These are phyloP conservation scores for Rhizopogon roseolus DNA, from an alignment of 768 basidiomycete genomes.

Conservation along the genomic window DNA sequence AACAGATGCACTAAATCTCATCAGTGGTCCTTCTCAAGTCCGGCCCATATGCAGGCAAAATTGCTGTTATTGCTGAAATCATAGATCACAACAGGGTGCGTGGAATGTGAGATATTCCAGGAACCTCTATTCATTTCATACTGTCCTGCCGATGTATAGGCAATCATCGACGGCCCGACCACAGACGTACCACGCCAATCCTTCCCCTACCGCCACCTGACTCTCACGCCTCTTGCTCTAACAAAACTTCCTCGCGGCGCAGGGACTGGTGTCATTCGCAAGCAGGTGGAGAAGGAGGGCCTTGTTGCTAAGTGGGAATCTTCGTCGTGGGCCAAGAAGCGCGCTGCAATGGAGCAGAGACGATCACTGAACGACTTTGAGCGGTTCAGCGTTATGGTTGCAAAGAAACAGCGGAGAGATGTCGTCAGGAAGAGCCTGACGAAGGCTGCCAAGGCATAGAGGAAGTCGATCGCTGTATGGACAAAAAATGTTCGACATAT, in stretches of 20 bases:
- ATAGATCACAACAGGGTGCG: constrained; percentile 98
- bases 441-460: constrained; percentile 49
- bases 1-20: not conserved
- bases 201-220: constrained; percentile 88
- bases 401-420: constrained; percentile 86
- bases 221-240: constrained; percentile 83
- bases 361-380: constrained; percentile 85
- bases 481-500: not conserved
- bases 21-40: constrained; percentile 87
- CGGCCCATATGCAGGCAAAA: constrained; percentile 81
- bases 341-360: constrained; percentile 68
- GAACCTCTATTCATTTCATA: not conserved
- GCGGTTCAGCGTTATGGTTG: constrained; percentile 82
- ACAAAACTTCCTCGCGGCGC: constrained; percentile 84
- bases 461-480: not conserved
- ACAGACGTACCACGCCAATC: constrained; percentile 90
- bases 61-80: constrained; percentile 95
- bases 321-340: constrained; percentile 85
- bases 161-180: constrained; percentile 91
- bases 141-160: constrained; percentile 41
- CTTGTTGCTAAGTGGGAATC: constrained; percentile 85
- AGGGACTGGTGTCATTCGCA: constrained; percentile 76
- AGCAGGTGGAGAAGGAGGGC: constrained; percentile 82
- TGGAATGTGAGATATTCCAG: constrained; percentile 2
- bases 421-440: constrained; percentile 63